Base-by-base conservation (phyloP, 2,329 filamentous ascomycete species). In the Colletotrichum lini region DNA sequence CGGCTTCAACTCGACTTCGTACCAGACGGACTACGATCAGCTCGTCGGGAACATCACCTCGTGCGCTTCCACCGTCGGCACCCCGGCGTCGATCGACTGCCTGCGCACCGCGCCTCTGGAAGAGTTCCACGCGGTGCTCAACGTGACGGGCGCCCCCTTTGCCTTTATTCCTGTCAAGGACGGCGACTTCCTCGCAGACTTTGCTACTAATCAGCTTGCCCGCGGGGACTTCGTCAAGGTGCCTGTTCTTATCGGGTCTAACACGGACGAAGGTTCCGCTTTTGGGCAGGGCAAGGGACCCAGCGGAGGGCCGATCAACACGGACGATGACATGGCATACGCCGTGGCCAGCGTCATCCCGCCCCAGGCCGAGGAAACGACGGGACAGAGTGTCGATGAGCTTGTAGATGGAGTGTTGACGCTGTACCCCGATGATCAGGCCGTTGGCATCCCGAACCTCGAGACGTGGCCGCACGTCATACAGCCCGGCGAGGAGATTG, bases 191-290 rank as follows among this genome's bases (percentile, higher is more conserved):
- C 74, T 84, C 26, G 70, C 73, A 6, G 76, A 79, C 26, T 78
- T 77, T 63, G 74, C 74, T 13, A 74, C 79, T 12, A 76, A 77
- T 58, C 80, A 82, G 57, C 56, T 82, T 1, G 45, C 59, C 2
- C 73, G 74, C 0, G 82, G 82, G 1, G 71, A 75, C 10, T 84
- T 84, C 57, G 76, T 77, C 53, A 76, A 78, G 62, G 78, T 83
- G 0, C 81, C 81, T 0, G 49, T 81, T 2, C 74, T 84, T 0
- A 77, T 80, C 38, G 82, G 82, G 6, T 73, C 78, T 12, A 84
- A 82, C 67, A 73, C 75, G 3, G 79, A 81, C 45, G 79, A 80
- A 66, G 79, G 79, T 13, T 61, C 74, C 2, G 70, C 74, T 2
- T 78, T 77, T 53, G 75, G 74, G 12, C 53, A 52, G 12, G 77